Base-by-base conservation (phyloP, 495 filamentous ascomycete genomes). In the Podospora sp. region DNA sequence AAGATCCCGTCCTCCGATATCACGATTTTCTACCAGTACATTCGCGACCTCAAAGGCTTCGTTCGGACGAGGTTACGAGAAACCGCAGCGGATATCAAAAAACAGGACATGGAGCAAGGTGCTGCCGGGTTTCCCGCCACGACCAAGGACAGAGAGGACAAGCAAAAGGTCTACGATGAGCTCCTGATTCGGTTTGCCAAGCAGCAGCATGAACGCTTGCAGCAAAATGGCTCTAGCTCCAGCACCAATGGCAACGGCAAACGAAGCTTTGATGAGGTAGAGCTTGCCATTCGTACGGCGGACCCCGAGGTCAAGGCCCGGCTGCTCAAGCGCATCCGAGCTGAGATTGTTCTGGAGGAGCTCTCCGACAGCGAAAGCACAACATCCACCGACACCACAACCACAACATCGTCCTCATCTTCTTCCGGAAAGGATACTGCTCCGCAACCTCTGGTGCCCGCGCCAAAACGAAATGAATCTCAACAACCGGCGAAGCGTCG, bases 11-110 rank as follows among this genome's bases (percentile, higher is more conserved):
- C 87, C 11, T 75, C 81, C 59, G 87, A 92, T 73, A 86, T 90
- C 65, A 69, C 81, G 21, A 82, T 87, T 11, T 86, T 96, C 26
- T 82, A 88, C 66, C 76, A 81, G 22, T 96, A 96, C 76, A 80
- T 96, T 62, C 79, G 83, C 53, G 91, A 91, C 35, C 74, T 95
- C 70, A 86, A 90, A 79, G 89, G 91, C 20, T 83, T 83, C 53
- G 86, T 84, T 71, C 61, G 91, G 83, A 69, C 88, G 33, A 82
- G 89, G 26, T 77, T 92, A 60, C 81, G 85, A n/a, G 82, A 90
- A 67, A 80, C 82, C 21, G 90, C 90, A 6, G 79, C 82, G 61
- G 83, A 87, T 46, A 80, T 86, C 62, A 81, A 79, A 65, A 76
- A 81, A 33, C 78, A 79, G 65, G 81, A 83, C 69, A 81, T 82